A percentile compares a stretch with the other conserved stretches of the same genome.
These are phyloP conservation scores for Coccomyxa sp. DNA, from an alignment of 139 green algal genomes.

Conservation along the genomic window DNA sequence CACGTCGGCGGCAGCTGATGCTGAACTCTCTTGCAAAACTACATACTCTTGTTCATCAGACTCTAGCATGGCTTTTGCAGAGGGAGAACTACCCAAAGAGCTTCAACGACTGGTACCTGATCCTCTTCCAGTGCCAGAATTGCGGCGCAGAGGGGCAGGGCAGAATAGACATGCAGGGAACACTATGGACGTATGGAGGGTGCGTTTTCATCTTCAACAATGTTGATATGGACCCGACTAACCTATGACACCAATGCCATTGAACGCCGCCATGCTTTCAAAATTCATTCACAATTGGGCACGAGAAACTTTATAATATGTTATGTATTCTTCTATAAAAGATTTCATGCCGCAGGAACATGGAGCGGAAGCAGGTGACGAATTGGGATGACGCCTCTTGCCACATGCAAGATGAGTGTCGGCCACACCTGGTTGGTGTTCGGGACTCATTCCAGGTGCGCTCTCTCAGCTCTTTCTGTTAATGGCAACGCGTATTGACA, in stretches of 20 bases:
- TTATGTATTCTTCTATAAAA: too few relatives aligned
- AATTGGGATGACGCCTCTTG: background rate
- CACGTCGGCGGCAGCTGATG: background rate
- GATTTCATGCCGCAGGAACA: background rate
- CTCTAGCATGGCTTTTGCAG: background rate
- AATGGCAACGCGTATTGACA: too few relatives aligned
- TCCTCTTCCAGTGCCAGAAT: background rate
- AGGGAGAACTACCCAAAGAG: background rate
- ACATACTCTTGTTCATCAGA: background rate
- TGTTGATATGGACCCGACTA: background rate
- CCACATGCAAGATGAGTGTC: background rate
- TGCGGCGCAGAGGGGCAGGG: background rate
- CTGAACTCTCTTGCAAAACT: background rate
- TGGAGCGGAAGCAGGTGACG: background rate
- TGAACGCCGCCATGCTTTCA: too few relatives aligned
- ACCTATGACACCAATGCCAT: too few relatives aligned
- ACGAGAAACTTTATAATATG: too few relatives aligned
- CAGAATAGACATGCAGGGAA: background rate
- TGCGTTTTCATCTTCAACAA: background rate
- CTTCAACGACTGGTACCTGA: background rate
- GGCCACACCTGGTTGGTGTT: background rate
- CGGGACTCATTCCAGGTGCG: background rate
- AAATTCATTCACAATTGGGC: too few relatives aligned
- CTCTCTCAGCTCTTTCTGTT: background rate
- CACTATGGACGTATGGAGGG: background rate